Conservation (phyloP, 2,329 filamentous ascomycete species). For the Cytospora mali region DNA sequence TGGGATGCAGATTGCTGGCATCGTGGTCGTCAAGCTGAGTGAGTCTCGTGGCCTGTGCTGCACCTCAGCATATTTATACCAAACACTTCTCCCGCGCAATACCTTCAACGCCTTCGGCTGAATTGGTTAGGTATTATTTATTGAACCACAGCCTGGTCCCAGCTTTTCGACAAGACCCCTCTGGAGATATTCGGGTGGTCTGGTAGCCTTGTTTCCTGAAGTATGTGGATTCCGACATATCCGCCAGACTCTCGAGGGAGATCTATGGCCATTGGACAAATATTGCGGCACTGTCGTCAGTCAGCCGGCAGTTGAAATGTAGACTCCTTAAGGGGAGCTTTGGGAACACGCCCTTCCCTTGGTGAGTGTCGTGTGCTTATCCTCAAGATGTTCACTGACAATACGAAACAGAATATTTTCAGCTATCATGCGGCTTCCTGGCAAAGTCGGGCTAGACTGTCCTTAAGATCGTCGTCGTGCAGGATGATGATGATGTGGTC, state of each 20-base stretch:
- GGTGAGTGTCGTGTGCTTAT: not conserved
- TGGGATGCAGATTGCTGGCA: not conserved
- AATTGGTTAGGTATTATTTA: not conserved
- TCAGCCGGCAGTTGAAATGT: not conserved
- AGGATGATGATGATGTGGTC: not conserved
- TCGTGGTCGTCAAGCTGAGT: not conserved
- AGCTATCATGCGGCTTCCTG: not conserved
- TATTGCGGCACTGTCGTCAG: not conserved
- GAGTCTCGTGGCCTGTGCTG: too few relatives aligned
- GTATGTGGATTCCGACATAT: not conserved
- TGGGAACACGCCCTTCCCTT: not conserved
- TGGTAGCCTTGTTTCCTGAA: not conserved
- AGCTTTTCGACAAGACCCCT: not conserved
- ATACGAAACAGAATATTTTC: not conserved
- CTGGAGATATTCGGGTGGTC: not conserved
- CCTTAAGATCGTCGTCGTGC: not conserved
- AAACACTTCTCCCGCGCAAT: not conserved
- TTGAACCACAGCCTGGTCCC: not conserved
- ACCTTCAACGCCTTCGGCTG: not conserved
- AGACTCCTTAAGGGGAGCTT: not conserved
- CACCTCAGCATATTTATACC: not conserved
- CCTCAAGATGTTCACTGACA: not conserved
- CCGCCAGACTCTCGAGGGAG: not conserved
- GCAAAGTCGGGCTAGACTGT: not conserved
- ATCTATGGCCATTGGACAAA: not conserved